phyloP scores from a whole-genome alignment of 2,329 filamentous ascomycete species.

The Paracamarosporium sp. region DNA sequence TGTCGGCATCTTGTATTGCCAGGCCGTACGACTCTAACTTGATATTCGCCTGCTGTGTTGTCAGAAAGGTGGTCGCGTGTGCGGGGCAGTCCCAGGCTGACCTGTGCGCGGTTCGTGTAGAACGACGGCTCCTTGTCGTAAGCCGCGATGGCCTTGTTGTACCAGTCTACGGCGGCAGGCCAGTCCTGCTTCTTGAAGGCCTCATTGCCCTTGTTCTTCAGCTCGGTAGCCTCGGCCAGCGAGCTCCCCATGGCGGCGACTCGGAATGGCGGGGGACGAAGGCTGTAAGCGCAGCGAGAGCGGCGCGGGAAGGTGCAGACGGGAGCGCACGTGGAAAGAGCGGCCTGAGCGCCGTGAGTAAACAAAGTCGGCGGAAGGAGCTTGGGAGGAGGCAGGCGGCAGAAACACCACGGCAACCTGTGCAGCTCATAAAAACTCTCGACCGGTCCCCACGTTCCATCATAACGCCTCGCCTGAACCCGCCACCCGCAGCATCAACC shows the following conservation, averaged over 20 bases:
- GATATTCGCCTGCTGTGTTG: constrained; percentile 76
- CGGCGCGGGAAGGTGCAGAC: constrained; percentile 24
- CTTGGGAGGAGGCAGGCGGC: background rate
- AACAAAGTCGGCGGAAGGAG: background rate
- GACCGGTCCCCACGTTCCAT: constrained; percentile 26
- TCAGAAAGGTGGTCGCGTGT: constrained; percentile 35
- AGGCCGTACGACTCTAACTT: constrained; percentile 96
- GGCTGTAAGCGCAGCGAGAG: constrained; percentile 12
- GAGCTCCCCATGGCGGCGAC: constrained; percentile 44
- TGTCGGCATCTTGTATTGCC: constrained; percentile 87
- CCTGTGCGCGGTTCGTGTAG: constrained; percentile 94
- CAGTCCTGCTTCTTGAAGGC: constrained; percentile 90
- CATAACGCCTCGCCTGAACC: constrained; percentile 19
- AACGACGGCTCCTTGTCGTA: constrained; percentile 86
- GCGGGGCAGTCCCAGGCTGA: constrained; percentile 52
- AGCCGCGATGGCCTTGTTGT: constrained; percentile 84
- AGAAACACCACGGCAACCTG: background rate
- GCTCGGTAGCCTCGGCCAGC: constrained; percentile 74
- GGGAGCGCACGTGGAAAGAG: constrained; percentile 7
- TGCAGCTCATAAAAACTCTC: constrained; percentile 1
- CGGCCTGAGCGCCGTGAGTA: background rate
- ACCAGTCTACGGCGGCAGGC: constrained; percentile 79
- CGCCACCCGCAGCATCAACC: constrained; percentile 23
- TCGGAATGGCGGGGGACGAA: constrained; percentile 19
- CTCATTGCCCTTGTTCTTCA: constrained; percentile 95